Evolutionary conservation across 495 filamentous ascomycete species (phyloP), one percentile per base, ranked within the genome.

Genomic region (Talaromyces stipitatus): DNA sequence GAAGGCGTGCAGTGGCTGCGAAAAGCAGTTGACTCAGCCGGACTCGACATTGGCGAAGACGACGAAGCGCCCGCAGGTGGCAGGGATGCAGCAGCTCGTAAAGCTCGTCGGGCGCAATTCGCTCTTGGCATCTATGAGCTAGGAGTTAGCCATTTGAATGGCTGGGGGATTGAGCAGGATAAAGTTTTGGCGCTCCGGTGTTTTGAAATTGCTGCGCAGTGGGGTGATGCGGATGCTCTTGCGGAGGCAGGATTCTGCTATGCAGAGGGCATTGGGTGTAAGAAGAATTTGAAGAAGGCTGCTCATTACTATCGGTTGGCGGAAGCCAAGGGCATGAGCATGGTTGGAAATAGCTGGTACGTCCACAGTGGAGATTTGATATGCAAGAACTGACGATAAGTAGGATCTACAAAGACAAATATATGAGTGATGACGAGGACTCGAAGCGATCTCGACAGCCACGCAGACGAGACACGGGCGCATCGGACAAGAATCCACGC

Each of bases 331-430:
- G 94, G 94, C 12, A 90, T 96, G 78, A 95, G 83, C 66, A 97
- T 98, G 91, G 87, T 95, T 46, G 94, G 94, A 36, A 97, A 97
- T 69, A 94, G 88, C 76, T 98, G 94, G 94, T 96, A 78, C 54
- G 89, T 79, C n/a, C n/a, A n/a, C n/a, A n/a, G n/a, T n/a, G n/a
- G n/a, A n/a, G 51, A 45, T 53, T 58, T 53, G 29, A n/a, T n/a
- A 46, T 28, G 14, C 14, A 28, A 30, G 30, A 52, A 8, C 8
- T 58, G 56, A 58, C 52, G 43, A 58, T 51, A 10, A 23, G 14
- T 32, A 96, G 91, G 91, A 96, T 96, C 64, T 90, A 95, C 76
- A 96, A 96, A 65, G 75, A 88, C 30, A 96, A 96, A 66, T 96
- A 96, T 69, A 92, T 94, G 69, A 90, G 89, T 65, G 80, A 82